phyloP scores from a whole-genome alignment of 2,329 filamentous ascomycete genomes.

The Periconia sp. region DNA sequence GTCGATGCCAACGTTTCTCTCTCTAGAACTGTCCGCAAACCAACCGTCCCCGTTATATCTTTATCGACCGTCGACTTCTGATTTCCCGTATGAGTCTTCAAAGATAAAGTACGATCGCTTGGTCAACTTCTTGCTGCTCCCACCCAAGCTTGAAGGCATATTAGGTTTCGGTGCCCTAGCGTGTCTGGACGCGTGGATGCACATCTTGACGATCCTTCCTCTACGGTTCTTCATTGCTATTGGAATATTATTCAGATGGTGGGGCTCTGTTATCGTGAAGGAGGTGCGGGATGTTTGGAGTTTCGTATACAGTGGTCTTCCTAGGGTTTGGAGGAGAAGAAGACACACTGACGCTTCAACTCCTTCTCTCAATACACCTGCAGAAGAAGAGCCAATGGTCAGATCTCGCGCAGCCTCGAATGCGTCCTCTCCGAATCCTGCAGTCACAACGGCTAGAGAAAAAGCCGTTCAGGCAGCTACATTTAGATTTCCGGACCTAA shows the following conservation, averaged over 20 bases:
- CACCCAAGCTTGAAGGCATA: constrained; percentile 80
- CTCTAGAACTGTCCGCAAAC: constrained; percentile 67
- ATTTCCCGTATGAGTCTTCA: constrained; percentile 87
- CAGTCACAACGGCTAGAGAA: constrained; percentile 27
- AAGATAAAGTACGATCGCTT: constrained; percentile 90
- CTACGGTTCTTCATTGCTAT: constrained; percentile 84
- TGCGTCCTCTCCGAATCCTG: constrained; percentile 14
- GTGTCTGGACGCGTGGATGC: constrained; percentile 94
- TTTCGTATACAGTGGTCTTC: constrained; percentile 81
- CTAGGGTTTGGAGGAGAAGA: constrained; percentile 75
- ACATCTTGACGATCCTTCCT: constrained; percentile 94
- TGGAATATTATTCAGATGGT: constrained; percentile 78
- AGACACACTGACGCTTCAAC: constrained; percentile 48
- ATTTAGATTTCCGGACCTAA: constrained; percentile 35
- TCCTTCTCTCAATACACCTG: constrained; percentile 27
- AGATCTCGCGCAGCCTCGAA: constrained; percentile 32
- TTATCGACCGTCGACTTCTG: constrained; percentile 61
- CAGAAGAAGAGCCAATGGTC: constrained; percentile 33
- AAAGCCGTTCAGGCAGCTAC: constrained; percentile 25
- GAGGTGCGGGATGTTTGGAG: constrained; percentile 74
- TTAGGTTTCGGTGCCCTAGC: constrained; percentile 88
- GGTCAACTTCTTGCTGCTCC: constrained; percentile 84
- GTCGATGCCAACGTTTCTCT: constrained; percentile 69
- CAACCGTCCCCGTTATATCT: constrained; percentile 68
- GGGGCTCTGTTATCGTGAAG: constrained; percentile 72